These are phyloP conservation scores for Copromyces sp. DNA, from an alignment of 495 filamentous ascomycete species.

Conservation along the genomic window DNA sequence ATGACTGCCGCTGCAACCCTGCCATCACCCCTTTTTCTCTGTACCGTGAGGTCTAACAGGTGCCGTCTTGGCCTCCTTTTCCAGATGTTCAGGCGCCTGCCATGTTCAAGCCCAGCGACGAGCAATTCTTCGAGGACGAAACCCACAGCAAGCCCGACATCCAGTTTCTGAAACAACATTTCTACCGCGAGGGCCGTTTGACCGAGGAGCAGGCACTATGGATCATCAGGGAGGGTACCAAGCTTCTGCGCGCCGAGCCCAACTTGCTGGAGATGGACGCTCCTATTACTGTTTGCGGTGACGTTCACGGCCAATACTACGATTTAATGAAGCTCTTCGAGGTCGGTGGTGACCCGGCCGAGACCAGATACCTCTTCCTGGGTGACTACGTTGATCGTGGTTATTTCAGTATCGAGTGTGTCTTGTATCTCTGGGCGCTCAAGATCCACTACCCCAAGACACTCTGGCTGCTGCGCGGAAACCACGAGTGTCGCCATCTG, in stretches of 20 bases:
- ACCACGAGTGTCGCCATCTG: slow-evolving; percentile 96
- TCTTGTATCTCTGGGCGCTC: slow-evolving; percentile 91
- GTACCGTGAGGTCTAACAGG: slow-evolving; percentile 2
- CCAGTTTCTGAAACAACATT: slow-evolving; percentile 91
- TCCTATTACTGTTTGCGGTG: slow-evolving; percentile 97
- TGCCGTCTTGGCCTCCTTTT: slow-evolving; percentile 2
- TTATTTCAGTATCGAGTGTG: slow-evolving; percentile 99
- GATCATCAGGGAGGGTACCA: slow-evolving; percentile 79
- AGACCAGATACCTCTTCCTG: slow-evolving; percentile 92
- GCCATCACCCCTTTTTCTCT: background rate
- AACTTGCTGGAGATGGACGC: slow-evolving; percentile 99
- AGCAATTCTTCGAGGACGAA: slow-evolving; percentile 62
- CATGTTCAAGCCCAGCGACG: slow-evolving; percentile 77
- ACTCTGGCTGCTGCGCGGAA: slow-evolving; percentile 91
- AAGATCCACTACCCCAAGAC: slow-evolving; percentile 99
- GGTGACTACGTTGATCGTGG: slow-evolving; percentile 97
- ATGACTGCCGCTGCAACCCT: slow-evolving; percentile 7
- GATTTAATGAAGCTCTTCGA: slow-evolving; percentile 99
- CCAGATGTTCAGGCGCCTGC: slow-evolving; percentile 95
- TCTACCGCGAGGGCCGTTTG: slow-evolving; percentile 92
- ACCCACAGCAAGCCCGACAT: slow-evolving; percentile 85
- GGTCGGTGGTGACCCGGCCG: slow-evolving; percentile 91
- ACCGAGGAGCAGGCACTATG: slow-evolving; percentile 95
- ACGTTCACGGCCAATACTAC: slow-evolving; percentile 98
- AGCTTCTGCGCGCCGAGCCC: slow-evolving; percentile 76